Base-by-base conservation (phyloP, 352 stramenopile species). In the Pythium inflatum region DNA sequence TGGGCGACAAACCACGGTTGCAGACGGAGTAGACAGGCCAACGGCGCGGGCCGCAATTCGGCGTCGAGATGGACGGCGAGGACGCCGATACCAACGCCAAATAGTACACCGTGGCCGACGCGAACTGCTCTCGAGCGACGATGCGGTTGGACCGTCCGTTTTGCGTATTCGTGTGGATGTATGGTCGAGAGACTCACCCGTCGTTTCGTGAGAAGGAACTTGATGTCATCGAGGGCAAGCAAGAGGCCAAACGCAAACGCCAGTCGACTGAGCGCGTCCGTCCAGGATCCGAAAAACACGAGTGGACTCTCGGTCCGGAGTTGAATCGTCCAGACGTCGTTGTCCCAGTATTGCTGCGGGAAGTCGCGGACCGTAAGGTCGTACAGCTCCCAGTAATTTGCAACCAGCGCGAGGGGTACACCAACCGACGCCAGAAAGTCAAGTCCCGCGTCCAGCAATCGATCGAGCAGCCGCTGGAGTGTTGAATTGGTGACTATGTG, bases 241-340 rank as follows among this genome's bases (percentile, higher is more conserved):
- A 65, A 31, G 25, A 63, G 38, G 20, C 45, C 43, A 1, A 65
- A 1, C 28, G 57, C 36, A 20, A 65, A 65, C 40, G 55, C 41
- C 18, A 65, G 57, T 1, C 41, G 57, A 45, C 57, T 55, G 41
- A 59, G 55, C 3, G 84, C 56, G 49, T 85, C 74, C 5, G 38
- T 18, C 74, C 74, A 84, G 6, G 78, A 83, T 8, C 27, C 50
- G 5, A 88, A 71, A 24, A 88, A 43, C 14, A 83, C 45, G 12
- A 83, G 33, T 13, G 16, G 36, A 43, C 57, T 58, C 62, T 78
- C 71, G 58, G 55, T 72, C 36, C 62, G 54, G 5, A 64, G 40
- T 41, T 61, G 70, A 38, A 66, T 36, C 36, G 66, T 27, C 71
- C 71, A 78, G 0, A 66, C 18, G n/a, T 64, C 55, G 49, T 75